Evolutionary conservation across 2,329 filamentous ascomycete species (phyloP), one percentile per base, ranked within the genome.

Genomic region (Chaetomium sp.): DNA sequence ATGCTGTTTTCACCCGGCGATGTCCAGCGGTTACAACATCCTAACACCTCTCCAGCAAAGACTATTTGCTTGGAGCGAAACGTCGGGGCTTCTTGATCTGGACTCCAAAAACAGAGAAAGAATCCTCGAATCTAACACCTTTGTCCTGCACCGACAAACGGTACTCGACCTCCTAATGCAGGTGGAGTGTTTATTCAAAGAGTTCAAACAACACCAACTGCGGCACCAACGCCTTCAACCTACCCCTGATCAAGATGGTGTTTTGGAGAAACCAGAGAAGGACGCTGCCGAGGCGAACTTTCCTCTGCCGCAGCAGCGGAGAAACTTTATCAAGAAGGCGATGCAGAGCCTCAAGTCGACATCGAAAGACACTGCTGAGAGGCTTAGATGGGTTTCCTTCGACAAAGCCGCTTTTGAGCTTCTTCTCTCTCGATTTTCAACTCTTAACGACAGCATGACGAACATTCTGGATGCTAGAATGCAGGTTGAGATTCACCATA

Each of bases 61-160:
- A 32, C 68, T 78, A 11, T 77, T 76, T 57, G 74, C 74, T 42
- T 78, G 76, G 75, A 76, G 74, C 58, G 75, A 78, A 60, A 74
- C 74, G 2, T 77, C 75, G 9, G 76, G 75, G 7, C 63, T 79
- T 14, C 67, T 77, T 10, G 75, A 76, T 54, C 65, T 77, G 10
- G 73, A 75, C 51, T 64, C 62, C 27, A 69, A 75, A 49, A 69
- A 74, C 47, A 64, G 70, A 45, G 66, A 71, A 38, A 76, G 71
- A 56, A 65, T 78, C 3, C 68, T 74, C 38, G 70, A 74, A 57
- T 76, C 75, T 46, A 78, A 78, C 61, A 71, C 74, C 12, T 78
- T 78, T 58, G 69, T 74, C 36, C 66, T 78, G 41, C 75, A 78
- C 59, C 73, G 75, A 27, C 75, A 76, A 54, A 76, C 73, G 0